phyloP scores from a whole-genome alignment of 139 green algal genomes.

The Coelastrella sp. region DNA sequence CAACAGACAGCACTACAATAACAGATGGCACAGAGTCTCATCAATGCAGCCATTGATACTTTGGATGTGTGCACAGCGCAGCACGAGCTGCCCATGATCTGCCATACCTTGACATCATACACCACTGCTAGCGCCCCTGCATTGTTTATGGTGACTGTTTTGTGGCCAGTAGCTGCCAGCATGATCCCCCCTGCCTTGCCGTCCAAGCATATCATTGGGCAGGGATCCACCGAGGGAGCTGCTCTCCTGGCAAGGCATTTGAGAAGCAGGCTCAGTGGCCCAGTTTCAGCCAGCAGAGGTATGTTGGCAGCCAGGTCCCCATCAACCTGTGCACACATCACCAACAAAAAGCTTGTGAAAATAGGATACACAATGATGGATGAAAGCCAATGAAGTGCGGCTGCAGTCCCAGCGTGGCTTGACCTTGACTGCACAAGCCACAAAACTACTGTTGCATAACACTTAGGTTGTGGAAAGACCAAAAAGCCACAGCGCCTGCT shows the following conservation, averaged over 20 bases:
- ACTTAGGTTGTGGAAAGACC: no score
- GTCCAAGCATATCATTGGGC: constrained; percentile 33
- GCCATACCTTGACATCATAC: constrained; percentile 49
- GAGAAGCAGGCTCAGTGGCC: constrained; percentile 51
- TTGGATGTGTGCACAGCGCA: no score
- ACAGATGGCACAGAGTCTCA: no score
- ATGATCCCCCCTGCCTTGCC: constrained; percentile 55
- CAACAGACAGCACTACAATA: no score
- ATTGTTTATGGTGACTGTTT: constrained; percentile 65
- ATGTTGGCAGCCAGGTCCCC: constrained; percentile 42
- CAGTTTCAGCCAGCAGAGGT: constrained; percentile 55
- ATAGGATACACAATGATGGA: no score
- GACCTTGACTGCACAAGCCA: no score
- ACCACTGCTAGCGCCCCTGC: constrained; percentile 70
- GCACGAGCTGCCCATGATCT: not conserved
- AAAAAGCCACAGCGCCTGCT: no score
- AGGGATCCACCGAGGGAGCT: constrained; percentile 22
- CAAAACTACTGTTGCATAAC: no score
- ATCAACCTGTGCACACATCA: constrained; percentile 33
- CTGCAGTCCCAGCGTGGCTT: no score
- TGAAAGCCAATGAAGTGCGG: no score
- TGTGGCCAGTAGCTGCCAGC: constrained; percentile 55
- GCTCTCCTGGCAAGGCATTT: constrained; percentile 37
- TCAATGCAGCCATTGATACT: no score
- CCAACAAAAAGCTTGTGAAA: not conserved